Evolutionary conservation across 163 green algal genomes (phyloP), one percentile per base, ranked within the genome.

Genomic region (Chlamydomonas reinhardtii): DNA sequence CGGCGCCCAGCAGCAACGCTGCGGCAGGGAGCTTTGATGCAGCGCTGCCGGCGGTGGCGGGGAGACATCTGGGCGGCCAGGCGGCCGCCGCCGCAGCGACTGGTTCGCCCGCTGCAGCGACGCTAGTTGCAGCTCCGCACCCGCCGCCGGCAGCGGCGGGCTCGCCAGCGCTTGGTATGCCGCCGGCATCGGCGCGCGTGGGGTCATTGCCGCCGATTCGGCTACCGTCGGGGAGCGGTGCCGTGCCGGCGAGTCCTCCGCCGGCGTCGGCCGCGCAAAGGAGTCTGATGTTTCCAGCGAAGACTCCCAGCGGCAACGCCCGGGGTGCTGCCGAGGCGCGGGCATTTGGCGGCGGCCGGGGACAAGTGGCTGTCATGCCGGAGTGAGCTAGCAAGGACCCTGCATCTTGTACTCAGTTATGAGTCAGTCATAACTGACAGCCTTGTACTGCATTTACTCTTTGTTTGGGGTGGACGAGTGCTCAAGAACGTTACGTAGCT

Each of bases 1-100:
- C 48, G 11, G 48, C 48, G 48, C 48, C 48, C 48, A 19, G 48
- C 48, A 56, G 48, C 48, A 56, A 19, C 48, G 48, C 48, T 56
- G 12, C 48, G 12, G 19, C 48, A 56, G 48, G 29, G 0, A 31
- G n/a, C 19, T 84, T 75, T 62, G 76, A 84, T 25, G 76, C 76
- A 19, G 76, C 76, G n/a, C 5, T 70, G 4, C 31, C 35, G 35
- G 29, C 72, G 20, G 29, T 68, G 0, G 19, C 35, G 34, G 80
- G 80, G 27, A 64, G 70, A 27, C 80, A 86, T 29, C 35, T 86
- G 2, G 80, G 80, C 2, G 69, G 70, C 1, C 70, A 80, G n/a
- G n/a, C 80, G 6, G 70, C 69, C 4, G 71, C 9, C 1, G 76
- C 69, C 8, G 32, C 77, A 0, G 52, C 12, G 2, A 22, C 32